Conservation (phyloP, 2,329 filamentous ascomycete genomes). For the Phaeophleospora eucalypticola region DNA sequence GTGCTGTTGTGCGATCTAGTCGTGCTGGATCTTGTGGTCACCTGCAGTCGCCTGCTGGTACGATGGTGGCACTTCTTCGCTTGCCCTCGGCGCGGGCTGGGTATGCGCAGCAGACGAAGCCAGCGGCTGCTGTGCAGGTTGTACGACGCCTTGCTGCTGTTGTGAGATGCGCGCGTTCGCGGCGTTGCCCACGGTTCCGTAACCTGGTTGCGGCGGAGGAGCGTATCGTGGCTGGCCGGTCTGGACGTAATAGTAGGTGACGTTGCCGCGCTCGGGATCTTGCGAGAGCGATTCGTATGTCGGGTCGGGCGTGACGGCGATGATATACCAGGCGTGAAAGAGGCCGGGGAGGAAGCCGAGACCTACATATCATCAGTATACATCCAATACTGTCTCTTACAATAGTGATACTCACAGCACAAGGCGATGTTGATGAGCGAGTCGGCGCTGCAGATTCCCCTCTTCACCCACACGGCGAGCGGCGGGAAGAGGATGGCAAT, state of each 20-base stretch:
- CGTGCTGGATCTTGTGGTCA: conserved; percentile 80
- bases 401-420: conserved; percentile 44
- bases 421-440: conserved; percentile 93
- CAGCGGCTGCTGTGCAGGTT: conserved; percentile 34
- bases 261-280: conserved; percentile 54
- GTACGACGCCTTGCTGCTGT: conserved; percentile 35
- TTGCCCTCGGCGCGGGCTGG: conserved; percentile 41
- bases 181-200: conserved; percentile 41
- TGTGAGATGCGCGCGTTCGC: conserved; percentile 41
- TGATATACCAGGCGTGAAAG: conserved; percentile 97
- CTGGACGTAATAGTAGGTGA: conserved; percentile 71
- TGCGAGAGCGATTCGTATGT: conserved; percentile 60
- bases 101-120: neutral
- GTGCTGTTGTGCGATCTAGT: neutral
- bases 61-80: conserved; percentile 61
- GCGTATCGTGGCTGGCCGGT: conserved; percentile 27
- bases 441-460: conserved; percentile 87
- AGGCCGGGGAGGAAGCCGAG: conserved; percentile 68
- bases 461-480: conserved; percentile 84
- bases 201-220: conserved; percentile 27
- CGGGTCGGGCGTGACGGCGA: conserved; percentile 78
- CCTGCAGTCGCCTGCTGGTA: conserved; percentile 73
- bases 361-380: conserved; percentile 16
- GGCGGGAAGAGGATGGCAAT: conserved; percentile 58
- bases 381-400: neutral